Conservation (phyloP, 768 basidiomycete genomes). For the Cystofilobasidium macerans region DNA sequence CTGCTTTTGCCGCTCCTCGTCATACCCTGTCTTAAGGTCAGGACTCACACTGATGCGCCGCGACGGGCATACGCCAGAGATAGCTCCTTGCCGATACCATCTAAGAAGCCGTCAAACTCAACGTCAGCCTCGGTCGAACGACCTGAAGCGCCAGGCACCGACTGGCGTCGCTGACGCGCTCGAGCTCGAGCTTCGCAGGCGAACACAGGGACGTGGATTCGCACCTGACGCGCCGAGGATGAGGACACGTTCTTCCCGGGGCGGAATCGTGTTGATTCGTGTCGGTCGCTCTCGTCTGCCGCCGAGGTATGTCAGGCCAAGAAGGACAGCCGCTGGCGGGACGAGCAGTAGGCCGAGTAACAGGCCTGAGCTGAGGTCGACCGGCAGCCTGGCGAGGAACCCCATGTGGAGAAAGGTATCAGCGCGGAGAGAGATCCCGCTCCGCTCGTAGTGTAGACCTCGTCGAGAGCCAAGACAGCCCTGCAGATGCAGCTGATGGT, state of each 20-base stretch:
- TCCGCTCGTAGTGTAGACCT: too few species aligned
- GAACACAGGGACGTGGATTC: too few species aligned
- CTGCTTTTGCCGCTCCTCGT: neutral
- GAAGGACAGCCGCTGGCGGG: neutral
- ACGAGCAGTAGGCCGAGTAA: constrained; percentile 4
- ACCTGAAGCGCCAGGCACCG: neutral
- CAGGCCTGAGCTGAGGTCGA: neutral
- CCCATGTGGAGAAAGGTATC: too few species aligned
- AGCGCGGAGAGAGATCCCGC: too few species aligned
- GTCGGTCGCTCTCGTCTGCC: neutral
- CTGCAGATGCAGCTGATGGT: too few species aligned
- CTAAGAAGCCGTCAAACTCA: neutral
- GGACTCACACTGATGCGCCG: constrained; percentile 48
- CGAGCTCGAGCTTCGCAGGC: neutral
- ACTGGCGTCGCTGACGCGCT: neutral
- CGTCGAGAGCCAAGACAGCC: too few species aligned
- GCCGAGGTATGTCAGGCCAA: neutral
- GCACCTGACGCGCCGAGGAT: constrained; percentile 66
- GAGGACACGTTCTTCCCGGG: constrained; percentile 55
- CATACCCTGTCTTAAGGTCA: neutral
- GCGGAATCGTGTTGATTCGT: neutral
- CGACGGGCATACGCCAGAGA: constrained; percentile 59
- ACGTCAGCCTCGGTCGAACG: neutral
- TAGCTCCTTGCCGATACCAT: constrained; percentile 62
- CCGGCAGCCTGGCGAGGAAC: too few species aligned